phyloP scores from a whole-genome alignment of 2,329 filamentous ascomycete genomes.

The Botryotinia globosa region DNA sequence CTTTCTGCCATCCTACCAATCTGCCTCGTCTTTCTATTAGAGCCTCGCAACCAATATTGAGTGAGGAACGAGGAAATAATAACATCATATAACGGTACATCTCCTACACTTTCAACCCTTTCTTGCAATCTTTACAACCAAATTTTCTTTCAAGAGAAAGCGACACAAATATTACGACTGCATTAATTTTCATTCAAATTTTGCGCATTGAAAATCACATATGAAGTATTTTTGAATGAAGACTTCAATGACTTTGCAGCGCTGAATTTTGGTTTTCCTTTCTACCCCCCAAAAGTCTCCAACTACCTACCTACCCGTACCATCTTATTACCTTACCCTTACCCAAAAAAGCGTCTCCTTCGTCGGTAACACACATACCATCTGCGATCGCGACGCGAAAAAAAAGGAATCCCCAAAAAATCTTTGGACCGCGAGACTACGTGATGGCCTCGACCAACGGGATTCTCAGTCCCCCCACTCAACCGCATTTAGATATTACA shows the following conservation, averaged over 20 bases:
- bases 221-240: conserved; percentile 14
- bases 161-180: background rate
- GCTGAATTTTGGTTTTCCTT: conserved; percentile 18
- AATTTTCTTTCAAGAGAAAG: background rate
- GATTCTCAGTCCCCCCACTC: conserved; percentile 40
- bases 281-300: conserved; percentile 2
- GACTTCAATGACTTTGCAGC: conserved; percentile 12
- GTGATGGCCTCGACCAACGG: conserved; percentile 43
- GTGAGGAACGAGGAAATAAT: conserved; percentile 10
- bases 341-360: conserved; percentile 5
- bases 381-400: conserved; percentile 29
- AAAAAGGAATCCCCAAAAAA: conserved; percentile 18
- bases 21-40: conserved; percentile 1
- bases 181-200: background rate
- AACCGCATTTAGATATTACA: conserved; percentile 34
- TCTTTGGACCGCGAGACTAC: conserved; percentile 22
- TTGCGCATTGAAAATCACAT: background rate
- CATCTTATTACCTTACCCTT: background rate
- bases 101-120: background rate
- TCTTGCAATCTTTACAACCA: background rate
- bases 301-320: background rate
- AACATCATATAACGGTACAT: background rate
- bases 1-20: background rate
- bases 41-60: conserved; percentile 7
- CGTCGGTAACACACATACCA: conserved; percentile 19